phyloP scores from a whole-genome alignment of 345 rosid genomes.

The Hibiscus mutabilis region DNA sequence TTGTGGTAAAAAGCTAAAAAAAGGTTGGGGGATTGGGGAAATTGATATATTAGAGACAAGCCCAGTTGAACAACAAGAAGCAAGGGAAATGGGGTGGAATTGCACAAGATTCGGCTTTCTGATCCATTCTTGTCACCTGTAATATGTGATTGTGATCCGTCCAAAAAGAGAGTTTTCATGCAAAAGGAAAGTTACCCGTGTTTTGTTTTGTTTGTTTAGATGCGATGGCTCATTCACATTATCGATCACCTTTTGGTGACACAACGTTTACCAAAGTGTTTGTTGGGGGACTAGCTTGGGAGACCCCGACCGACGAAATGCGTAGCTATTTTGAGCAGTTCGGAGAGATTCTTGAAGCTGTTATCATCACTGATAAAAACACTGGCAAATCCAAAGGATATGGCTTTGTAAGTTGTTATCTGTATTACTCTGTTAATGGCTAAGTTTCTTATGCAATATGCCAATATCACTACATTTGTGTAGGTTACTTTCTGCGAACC shows the following conservation, averaged over 20 bases:
- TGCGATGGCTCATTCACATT: conserved; percentile 61
- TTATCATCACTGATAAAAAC: conserved; percentile 69
- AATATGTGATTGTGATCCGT: neutral
- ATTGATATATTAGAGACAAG: conserved; percentile 8
- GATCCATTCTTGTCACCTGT: neutral
- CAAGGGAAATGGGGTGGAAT: conserved; percentile 14
- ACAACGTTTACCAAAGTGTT: conserved; percentile 81
- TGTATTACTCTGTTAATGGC: neutral
- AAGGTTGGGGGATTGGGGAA: conserved; percentile 24
- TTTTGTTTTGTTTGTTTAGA: conserved; percentile 10
- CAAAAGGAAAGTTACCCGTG: conserved; percentile 17
- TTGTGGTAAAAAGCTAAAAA: neutral
- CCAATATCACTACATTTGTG: neutral
- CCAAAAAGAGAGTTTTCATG: conserved; percentile 9
- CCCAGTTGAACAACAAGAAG: conserved; percentile 10
- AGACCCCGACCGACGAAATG: conserved; percentile 81
- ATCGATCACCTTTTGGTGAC: conserved; percentile 95
- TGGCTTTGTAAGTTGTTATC: no score
- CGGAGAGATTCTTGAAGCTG: conserved; percentile 94
- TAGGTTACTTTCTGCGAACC: conserved; percentile 90
- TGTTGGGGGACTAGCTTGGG: conserved; percentile 95
- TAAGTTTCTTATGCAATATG: neutral
- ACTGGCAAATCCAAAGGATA: no score
- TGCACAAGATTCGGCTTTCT: neutral
- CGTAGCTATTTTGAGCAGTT: conserved; percentile 75